These are phyloP conservation scores for Chaetomium cochliodes DNA, from an alignment of 495 filamentous ascomycete species.

Conservation along the genomic window DNA sequence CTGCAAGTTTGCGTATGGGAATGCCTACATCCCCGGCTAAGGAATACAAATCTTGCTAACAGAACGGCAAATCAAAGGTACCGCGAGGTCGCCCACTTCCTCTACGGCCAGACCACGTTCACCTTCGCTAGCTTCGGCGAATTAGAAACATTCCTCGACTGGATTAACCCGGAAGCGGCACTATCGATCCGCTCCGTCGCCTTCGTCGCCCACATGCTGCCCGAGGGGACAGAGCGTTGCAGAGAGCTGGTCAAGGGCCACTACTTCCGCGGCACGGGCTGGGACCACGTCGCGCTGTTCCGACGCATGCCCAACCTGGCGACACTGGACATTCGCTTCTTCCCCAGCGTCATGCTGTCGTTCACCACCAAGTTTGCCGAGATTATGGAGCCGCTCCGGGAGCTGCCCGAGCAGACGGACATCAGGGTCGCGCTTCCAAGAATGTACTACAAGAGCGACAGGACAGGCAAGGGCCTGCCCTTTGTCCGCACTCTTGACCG, in stretches of 20 bases:
- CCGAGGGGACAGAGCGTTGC: conserved; percentile 5
- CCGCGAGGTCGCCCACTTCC: conserved; percentile 21
- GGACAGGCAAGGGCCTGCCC: background rate
- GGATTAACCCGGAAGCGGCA: conserved; percentile 1
- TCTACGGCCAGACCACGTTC: conserved; percentile 20
- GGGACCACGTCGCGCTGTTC: conserved; percentile 15
- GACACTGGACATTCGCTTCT: conserved; percentile 21
- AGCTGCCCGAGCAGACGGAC: conserved; percentile 10
- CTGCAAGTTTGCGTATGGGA: background rate
- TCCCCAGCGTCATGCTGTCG: conserved; percentile 19
- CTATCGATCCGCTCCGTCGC: conserved; percentile 14
- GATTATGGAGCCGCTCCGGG: conserved; percentile 15
- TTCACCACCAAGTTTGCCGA: conserved; percentile 8
- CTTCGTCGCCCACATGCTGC: conserved; percentile 20
- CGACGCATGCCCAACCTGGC: conserved; percentile 12
- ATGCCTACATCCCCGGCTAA: background rate
- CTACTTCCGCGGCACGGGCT: conserved; percentile 14
- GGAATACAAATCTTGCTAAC: background rate
- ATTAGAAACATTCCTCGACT: conserved; percentile 15
- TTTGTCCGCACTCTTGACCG: background rate
- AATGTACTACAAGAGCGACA: background rate
- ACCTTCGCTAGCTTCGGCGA: conserved; percentile 22
- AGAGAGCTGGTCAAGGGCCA: conserved; percentile 17
- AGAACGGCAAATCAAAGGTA: conserved; percentile 6
- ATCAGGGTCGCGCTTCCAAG: background rate